Conservation (phyloP, 1,284 basidiomycete genomes). For the Ceratorhiza oryzae-sativae region DNA sequence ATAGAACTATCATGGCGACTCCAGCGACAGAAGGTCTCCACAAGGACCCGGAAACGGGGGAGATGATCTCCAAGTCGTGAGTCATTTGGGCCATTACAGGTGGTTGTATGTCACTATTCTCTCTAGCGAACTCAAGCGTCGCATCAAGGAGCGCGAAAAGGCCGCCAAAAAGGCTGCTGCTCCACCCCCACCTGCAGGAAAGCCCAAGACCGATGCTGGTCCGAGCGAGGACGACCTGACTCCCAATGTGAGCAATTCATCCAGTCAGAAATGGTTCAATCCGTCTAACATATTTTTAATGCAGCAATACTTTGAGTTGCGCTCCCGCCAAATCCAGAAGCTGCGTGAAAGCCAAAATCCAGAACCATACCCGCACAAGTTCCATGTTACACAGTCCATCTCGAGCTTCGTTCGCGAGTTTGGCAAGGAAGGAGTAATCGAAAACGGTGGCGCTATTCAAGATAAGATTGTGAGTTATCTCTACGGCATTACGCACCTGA, state of each 20-base stretch:
- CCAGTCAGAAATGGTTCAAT: not conserved
- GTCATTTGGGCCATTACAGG: slow-evolving; percentile 48
- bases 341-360: slow-evolving; percentile 86
- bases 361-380: slow-evolving; percentile 99
- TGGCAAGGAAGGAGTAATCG: slow-evolving; percentile 73
- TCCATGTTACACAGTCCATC: slow-evolving; percentile 86
- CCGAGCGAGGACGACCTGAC: slow-evolving; percentile 77
- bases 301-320: slow-evolving; percentile 96
- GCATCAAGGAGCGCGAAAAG: slow-evolving; percentile 84
- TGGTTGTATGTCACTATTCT: not conserved
- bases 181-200: slow-evolving; percentile 51
- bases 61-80: slow-evolving; percentile 94
- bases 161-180: slow-evolving; percentile 77
- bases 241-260: slow-evolving; percentile 56
- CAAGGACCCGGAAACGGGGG: slow-evolving; percentile 89
- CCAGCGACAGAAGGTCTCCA: slow-evolving; percentile 51
- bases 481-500: not conserved
- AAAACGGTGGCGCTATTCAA: slow-evolving; percentile 54
- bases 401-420: slow-evolving; percentile 79
- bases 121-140: slow-evolving; percentile 90
- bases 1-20: slow-evolving; percentile 29
- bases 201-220: slow-evolving; percentile 54
- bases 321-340: slow-evolving; percentile 86
- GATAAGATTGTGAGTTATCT: slow-evolving; percentile 19
- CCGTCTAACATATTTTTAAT: not conserved